These are phyloP conservation scores for Fusarium xylarioides DNA, from an alignment of 2,329 filamentous ascomycete species.

Conservation along the genomic window DNA sequence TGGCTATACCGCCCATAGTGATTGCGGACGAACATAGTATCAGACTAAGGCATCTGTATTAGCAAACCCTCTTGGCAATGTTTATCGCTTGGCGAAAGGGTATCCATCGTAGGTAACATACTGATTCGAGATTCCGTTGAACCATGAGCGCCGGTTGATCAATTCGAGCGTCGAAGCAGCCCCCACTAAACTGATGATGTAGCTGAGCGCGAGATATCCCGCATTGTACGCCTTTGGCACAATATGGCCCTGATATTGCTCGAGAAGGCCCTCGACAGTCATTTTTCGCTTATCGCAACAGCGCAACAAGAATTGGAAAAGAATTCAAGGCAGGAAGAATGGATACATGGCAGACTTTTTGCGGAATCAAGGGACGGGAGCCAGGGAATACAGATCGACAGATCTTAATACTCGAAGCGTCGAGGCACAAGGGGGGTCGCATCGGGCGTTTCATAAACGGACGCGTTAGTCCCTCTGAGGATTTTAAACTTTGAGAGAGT, in stretches of 20 bases:
- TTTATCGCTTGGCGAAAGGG: background rate
- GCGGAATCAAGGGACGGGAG: background rate
- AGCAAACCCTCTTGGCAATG: background rate
- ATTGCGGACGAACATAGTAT: slow-evolving; percentile 5
- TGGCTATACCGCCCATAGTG: slow-evolving; percentile 21
- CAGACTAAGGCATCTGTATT: background rate
- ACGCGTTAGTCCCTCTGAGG: background rate
- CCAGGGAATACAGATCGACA: background rate
- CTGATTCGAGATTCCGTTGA: slow-evolving; percentile 19
- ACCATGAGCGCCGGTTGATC: slow-evolving; percentile 21
- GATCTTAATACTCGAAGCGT: background rate
- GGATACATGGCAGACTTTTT: background rate
- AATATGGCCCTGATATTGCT: slow-evolving; percentile 8
- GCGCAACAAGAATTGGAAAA: background rate
- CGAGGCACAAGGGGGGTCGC: background rate
- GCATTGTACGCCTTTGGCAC: slow-evolving; percentile 21
- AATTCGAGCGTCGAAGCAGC: slow-evolving; percentile 19
- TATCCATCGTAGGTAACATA: background rate
- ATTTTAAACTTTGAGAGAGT: background rate
- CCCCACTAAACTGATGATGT: slow-evolving; percentile 15
- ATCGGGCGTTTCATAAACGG: background rate
- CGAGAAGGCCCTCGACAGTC: slow-evolving; percentile 7
- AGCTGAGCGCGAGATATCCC: slow-evolving; percentile 11
- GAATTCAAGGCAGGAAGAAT: background rate
- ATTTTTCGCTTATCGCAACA: background rate